Conservation (phyloP, 2,329 filamentous ascomycete genomes). For the Neopestalotiopsis sp. region DNA sequence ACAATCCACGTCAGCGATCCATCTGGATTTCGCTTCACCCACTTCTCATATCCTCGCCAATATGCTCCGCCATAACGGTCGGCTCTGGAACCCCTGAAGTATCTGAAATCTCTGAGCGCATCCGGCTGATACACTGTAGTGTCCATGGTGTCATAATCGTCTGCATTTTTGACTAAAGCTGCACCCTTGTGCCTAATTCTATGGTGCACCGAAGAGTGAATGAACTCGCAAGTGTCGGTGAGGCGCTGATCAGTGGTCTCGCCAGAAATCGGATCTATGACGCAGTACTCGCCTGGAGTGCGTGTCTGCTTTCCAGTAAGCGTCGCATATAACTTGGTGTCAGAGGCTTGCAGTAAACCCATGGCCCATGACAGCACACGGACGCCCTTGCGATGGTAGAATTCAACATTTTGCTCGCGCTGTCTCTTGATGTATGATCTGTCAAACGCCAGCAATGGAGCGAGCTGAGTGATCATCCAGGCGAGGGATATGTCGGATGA, state of each 20-base stretch:
- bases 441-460: constrained; percentile 8
- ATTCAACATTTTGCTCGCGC: constrained; percentile 8
- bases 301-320: constrained; percentile 2
- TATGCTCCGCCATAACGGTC: constrained; percentile 3
- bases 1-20: neutral
- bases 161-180: neutral
- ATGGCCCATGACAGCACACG: constrained; percentile 10
- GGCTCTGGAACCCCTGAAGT: neutral
- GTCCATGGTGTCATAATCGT: constrained; percentile 5
- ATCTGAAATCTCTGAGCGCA: neutral
- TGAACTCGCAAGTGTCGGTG: constrained; percentile 10
- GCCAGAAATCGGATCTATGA: neutral
- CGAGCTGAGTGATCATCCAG: constrained; percentile 15
- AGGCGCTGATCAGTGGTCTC: neutral
- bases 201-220: constrained; percentile 12
- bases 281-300: constrained; percentile 8
- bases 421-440: constrained; percentile 3
- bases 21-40: neutral
- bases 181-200: constrained; percentile 5
- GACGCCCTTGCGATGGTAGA: neutral
- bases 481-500: constrained; percentile 2
- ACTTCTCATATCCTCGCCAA: constrained; percentile 7
- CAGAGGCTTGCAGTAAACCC: neutral
- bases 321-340: neutral
- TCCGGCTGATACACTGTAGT: constrained; percentile 3